A percentile compares a stretch with the other conserved stretches of the same genome.
Conservation (phyloP, 495 filamentous ascomycete genomes). For the Astrothelium macrocarpum region DNA sequence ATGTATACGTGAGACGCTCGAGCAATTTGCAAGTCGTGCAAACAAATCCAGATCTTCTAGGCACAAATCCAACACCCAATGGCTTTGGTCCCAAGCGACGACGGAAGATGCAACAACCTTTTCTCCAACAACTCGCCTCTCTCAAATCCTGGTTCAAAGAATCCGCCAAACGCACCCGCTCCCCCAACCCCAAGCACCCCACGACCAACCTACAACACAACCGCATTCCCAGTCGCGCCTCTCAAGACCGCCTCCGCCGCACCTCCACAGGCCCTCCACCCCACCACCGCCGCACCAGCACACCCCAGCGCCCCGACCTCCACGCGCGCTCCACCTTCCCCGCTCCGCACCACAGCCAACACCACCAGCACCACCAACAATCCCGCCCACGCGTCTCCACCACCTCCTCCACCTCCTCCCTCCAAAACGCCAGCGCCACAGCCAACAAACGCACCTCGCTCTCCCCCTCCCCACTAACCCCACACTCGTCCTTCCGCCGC, state of each 20-base stretch:
- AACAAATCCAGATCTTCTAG: slow-evolving; percentile 54
- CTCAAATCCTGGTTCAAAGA: slow-evolving; percentile 85
- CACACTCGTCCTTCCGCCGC: slow-evolving; percentile 71
- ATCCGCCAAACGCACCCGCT: slow-evolving; percentile 62
- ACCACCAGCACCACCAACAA: slow-evolving; percentile 27
- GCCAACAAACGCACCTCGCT: slow-evolving; percentile 72
- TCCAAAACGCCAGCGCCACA: no score
- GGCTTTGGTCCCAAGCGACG: slow-evolving; percentile 44
- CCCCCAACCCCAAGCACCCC: slow-evolving; percentile 43
- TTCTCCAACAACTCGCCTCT: slow-evolving; percentile 68
- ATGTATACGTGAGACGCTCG: slow-evolving; percentile 31
- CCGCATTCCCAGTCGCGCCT: neutral
- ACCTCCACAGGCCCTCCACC: slow-evolving; percentile 17
- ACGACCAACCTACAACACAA: slow-evolving; percentile 29
- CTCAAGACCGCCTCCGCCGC: slow-evolving; percentile 11
- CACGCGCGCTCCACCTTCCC: slow-evolving; percentile 23
- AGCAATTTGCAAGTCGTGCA: slow-evolving; percentile 1
- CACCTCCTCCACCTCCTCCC: slow-evolving; percentile 36
- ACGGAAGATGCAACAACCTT: slow-evolving; percentile 56
- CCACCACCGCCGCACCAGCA: slow-evolving; percentile 15
- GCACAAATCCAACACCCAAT: slow-evolving; percentile 32
- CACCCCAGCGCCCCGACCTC: slow-evolving; percentile 23
- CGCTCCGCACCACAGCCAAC: slow-evolving; percentile 24
- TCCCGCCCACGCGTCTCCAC: slow-evolving; percentile 24
- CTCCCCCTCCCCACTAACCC: slow-evolving; percentile 82